Evolutionary conservation across 768 basidiomycete species (phyloP), one percentile per base, ranked within the genome.

Genomic region (Lyophyllum atratum): DNA sequence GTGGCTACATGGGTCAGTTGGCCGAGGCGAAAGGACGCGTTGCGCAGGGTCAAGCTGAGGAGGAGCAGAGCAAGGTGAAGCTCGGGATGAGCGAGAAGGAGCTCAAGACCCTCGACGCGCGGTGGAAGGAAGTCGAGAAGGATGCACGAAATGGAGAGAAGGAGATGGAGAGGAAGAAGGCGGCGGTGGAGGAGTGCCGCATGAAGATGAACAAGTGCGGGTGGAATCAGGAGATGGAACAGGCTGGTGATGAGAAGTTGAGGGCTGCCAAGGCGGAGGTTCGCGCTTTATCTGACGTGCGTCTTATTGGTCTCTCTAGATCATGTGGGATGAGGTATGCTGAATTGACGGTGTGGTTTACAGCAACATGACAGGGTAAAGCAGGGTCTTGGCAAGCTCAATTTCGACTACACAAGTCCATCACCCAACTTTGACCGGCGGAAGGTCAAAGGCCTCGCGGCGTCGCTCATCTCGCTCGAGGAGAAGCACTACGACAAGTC

Each of bases 1-100:
- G 95, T 2, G 97, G 97, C 0, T 98, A 98, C 71, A 89, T 98
- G 86, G 97, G 95, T 19, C 95, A 98, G 70, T 83, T 99, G 40
- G 91, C 95, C 0, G 87, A 92, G 14, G 92, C 95, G 0, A 86
- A 86, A 63, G 84, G 84, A 1, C 84, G 85, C 2, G 73, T 89
- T 0, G 86, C 93, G 0, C 89, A 92, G 52, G 89, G 87, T 0
- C 77, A 82, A 8, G 88, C 95, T 0, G 94, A 95, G 64, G 92
- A 92, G 62, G 89, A 95, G 65, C 92, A 95, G 67, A 83, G 79
- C 52, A 86, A 85, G 44, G 78, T 88, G 43, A 87, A 89, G 69
- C 82, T 97, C 37, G 82, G 74, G 2, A 87, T 94, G 80, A 80
- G 80, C 26, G 83, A 92, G 72, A 87, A 85, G 62, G 96, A 97